phyloP scores from a whole-genome alignment of 176 grass and related monocot genomes.

The Zoysia japonica region DNA sequence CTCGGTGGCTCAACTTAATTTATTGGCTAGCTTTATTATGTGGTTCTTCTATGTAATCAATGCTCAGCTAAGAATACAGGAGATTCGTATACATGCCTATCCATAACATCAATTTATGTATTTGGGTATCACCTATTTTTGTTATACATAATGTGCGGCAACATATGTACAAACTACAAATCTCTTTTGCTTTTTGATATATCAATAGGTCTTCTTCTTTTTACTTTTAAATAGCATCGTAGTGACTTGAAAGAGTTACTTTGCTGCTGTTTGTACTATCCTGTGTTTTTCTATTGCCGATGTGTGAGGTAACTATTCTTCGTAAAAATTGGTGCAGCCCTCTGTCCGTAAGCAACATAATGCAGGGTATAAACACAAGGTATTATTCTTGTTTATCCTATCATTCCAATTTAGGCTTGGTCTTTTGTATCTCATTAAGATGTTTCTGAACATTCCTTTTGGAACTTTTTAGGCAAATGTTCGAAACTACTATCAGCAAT shows the following conservation, averaged over 20 bases:
- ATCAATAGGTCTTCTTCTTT: not conserved
- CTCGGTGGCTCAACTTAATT: not conserved
- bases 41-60: conserved; percentile 6
- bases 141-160: not conserved
- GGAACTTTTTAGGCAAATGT: conserved; percentile 82
- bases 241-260: not conserved
- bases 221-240: conserved; percentile 7
- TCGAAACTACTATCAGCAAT: conserved; percentile 90
- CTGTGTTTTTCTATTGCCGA: conserved; percentile 13
- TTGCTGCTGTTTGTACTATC: not conserved
- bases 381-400: conserved; percentile 35
- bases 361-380: conserved; percentile 99
- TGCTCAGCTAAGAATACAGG: not conserved
- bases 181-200: not conserved
- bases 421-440: not conserved
- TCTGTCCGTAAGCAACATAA: conserved; percentile 97
- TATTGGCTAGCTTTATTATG: not conserved
- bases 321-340: conserved; percentile 65
- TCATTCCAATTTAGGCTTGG: not conserved
- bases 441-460: conserved; percentile 4
- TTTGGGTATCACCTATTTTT: not conserved
- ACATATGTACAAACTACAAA: conserved; percentile 11
- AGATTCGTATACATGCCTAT: not conserved
- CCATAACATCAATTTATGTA: not conserved
- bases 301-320: conserved; percentile 27